Base-by-base conservation (phyloP, 768 basidiomycete species). In the Calocera viscosa region DNA sequence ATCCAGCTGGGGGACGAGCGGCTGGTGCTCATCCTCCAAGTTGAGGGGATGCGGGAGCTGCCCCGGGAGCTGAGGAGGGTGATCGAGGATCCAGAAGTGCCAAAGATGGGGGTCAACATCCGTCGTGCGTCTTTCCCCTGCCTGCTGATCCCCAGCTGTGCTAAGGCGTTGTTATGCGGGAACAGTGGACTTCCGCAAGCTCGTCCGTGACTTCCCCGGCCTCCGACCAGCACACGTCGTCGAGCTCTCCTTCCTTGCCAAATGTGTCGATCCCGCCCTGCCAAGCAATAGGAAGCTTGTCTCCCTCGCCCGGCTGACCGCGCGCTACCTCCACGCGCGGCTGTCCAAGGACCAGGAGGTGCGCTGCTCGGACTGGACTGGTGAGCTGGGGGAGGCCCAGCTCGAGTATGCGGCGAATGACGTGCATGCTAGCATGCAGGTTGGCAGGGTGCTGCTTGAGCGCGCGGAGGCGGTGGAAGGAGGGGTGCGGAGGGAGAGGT, bases 201-300 rank as follows among this genome's bases (percentile, higher is more conserved):
- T 49, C 24, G 49, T 49, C 14, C 12, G 49, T 8, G 49, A 49
- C 49, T 49, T 49, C 49, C 49, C 49, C 14, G 49, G 49, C 14
- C 24, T 49, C 14, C 12, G 22, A 14, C 49, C 49, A 14, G 10
- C 11, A 16, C 10, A 49, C 49, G 24, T 49, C 12, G 14, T 49
- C 49, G 49, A 49, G 49, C 49, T 49, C 14, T 49, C 49, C 49
- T 49, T 16, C 49, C 49, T 49, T n/a, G 49, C 49, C 49, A 49
- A 49, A 49, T 26, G 10, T n/a, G 49, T 26, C 49, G 49, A 49
- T n/a, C 49, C 49, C 49, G 8, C 12, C 24, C 49, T 49, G 10
- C 49, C 49, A 8, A 8, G 10, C 12, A 49, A 49, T 26, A 8
- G 49, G 10, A 49, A 14, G 12, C 49, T 49, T n/a, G 24, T 49